phyloP scores from a whole-genome alignment of 2,329 filamentous ascomycete genomes.

The Aspergillus sp. region DNA sequence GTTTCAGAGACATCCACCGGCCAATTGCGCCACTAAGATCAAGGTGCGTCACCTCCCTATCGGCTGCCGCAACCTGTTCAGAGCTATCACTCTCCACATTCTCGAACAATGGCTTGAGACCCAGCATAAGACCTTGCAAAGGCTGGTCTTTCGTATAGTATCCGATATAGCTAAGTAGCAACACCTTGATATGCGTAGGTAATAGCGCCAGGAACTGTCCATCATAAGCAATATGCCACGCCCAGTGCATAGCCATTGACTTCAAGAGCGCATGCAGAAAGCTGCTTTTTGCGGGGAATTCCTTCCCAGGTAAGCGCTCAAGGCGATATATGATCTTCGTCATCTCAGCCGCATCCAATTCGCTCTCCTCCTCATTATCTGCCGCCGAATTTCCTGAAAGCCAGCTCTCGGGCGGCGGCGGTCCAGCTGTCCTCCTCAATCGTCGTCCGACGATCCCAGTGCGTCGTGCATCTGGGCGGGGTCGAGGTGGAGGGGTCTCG shows the following conservation, averaged over 20 bases:
- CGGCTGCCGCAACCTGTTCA: conserved; percentile 27
- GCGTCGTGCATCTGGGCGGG: conserved; percentile 40
- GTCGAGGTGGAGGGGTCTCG: conserved; percentile 47
- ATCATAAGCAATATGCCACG: conserved; percentile 61
- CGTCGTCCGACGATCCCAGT: conserved; percentile 38
- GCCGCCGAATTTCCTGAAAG: conserved; percentile 30
- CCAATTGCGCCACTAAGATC: conserved; percentile 59
- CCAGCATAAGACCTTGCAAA: conserved; percentile 45
- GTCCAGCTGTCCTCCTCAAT: conserved; percentile 47
- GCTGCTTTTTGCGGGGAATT: conserved; percentile 44
- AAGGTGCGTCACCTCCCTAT: conserved; percentile 53
- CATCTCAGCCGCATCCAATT: conserved; percentile 23
- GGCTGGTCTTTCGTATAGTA: conserved; percentile 51
- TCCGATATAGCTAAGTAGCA: conserved; percentile 61
- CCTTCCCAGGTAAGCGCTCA: conserved; percentile 46
- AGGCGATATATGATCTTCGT: conserved; percentile 35
- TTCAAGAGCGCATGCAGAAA: conserved; percentile 58
- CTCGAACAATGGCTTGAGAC: conserved; percentile 56
- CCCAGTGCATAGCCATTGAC: conserved; percentile 61
- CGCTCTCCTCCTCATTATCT: conserved; percentile 11
- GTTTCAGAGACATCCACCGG: conserved; percentile 52
- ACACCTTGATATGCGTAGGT: conserved; percentile 56
- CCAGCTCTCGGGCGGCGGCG: conserved; percentile 53
- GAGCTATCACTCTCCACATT: conserved; percentile 21
- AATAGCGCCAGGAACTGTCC: conserved; percentile 58